Percentiles rank a stretch among this genome's conserved stretches.
These are phyloP conservation scores for Elasticomyces elasticus DNA, from an alignment of 495 filamentous ascomycete species.

Conservation along the genomic window DNA sequence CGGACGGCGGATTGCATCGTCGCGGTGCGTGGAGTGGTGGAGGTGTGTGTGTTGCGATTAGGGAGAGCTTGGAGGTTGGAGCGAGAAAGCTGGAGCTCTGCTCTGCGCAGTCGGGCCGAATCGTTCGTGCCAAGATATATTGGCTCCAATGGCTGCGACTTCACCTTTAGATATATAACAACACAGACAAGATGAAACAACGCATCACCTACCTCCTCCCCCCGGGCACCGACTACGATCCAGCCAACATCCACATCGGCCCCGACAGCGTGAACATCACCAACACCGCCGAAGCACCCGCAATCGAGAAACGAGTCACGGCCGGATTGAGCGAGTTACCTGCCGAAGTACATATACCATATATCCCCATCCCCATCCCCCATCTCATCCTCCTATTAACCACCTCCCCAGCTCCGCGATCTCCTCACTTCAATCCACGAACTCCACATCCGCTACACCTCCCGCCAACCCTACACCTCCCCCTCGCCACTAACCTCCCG, in stretches of 20 bases:
- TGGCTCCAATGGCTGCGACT: too few species aligned
- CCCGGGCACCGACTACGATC: slow-evolving; percentile 49
- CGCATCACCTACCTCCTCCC: slow-evolving; percentile 72
- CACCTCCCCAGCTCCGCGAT: slow-evolving; percentile 41
- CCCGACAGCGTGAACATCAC: slow-evolving; percentile 44
- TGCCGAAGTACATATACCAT: slow-evolving; percentile 41
- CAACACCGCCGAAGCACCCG: slow-evolving; percentile 41
- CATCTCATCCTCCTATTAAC: background rate
- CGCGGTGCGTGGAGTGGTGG: slow-evolving; percentile 1
- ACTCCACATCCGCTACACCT: slow-evolving; percentile 73
- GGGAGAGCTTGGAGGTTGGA: background rate
- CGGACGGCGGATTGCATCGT: slow-evolving; percentile 35
- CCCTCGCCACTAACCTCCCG: slow-evolving; percentile 63
- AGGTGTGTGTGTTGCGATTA: background rate
- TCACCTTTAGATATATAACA: too few species aligned
- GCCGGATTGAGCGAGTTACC: slow-evolving; percentile 65
- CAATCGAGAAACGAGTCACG: slow-evolving; percentile 72
- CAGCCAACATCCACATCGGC: slow-evolving; percentile 16
- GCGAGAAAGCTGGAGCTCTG: background rate
- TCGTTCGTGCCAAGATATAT: too few species aligned
- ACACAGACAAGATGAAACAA: slow-evolving; percentile 65
- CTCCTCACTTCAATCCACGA: slow-evolving; percentile 60
- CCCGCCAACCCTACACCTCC: slow-evolving; percentile 43
- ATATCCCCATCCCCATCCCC: too few species aligned
- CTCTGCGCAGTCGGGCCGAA: too few species aligned